phyloP scores from a whole-genome alignment of 495 filamentous ascomycete species.

The Penicillium pulvis region DNA sequence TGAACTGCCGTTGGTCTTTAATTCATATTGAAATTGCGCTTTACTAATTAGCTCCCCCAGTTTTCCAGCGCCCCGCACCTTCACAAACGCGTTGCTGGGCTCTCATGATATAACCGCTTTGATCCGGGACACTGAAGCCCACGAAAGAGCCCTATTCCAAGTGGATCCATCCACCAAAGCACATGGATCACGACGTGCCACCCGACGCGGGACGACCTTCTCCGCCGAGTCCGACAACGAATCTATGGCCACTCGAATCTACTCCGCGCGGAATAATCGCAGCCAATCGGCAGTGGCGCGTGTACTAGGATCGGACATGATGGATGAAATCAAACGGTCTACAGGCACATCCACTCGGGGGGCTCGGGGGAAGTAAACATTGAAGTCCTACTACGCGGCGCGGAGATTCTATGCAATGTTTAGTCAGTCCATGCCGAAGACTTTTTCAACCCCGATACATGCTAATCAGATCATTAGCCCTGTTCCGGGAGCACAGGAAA shows the following conservation, averaged over 20 bases:
- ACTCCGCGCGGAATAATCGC: conserved; percentile 57
- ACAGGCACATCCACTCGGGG: conserved; percentile 43
- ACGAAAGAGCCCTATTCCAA: conserved; percentile 94
- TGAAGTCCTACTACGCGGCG: conserved; percentile 80
- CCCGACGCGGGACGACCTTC: conserved; percentile 51
- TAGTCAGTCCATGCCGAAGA: conserved; percentile 59
- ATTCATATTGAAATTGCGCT: background rate
- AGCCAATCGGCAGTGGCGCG: conserved; percentile 86
- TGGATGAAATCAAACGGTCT: conserved; percentile 73
- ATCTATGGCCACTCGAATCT: conserved; percentile 53
- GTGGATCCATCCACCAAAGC: conserved; percentile 65
- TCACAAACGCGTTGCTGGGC: conserved; percentile 89
- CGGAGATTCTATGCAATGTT: conserved; percentile 85
- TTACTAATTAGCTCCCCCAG: conserved; percentile 41
- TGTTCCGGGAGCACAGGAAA: conserved; percentile 78
- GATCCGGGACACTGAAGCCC: conserved; percentile 92
- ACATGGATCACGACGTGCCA: conserved; percentile 41
- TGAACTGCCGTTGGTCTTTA: conserved; percentile 69
- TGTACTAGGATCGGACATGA: conserved; percentile 83
- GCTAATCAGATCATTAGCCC: conserved; percentile 46
- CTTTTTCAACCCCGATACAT: background rate
- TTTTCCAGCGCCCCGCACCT: conserved; percentile 90
- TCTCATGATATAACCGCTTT: conserved; percentile 89
- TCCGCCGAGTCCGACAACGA: conserved; percentile 41
- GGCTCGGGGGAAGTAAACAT: conserved; percentile 78